Conservation (phyloP, 2,329 filamentous ascomycete species). For the Ceratocystis destructans region DNA sequence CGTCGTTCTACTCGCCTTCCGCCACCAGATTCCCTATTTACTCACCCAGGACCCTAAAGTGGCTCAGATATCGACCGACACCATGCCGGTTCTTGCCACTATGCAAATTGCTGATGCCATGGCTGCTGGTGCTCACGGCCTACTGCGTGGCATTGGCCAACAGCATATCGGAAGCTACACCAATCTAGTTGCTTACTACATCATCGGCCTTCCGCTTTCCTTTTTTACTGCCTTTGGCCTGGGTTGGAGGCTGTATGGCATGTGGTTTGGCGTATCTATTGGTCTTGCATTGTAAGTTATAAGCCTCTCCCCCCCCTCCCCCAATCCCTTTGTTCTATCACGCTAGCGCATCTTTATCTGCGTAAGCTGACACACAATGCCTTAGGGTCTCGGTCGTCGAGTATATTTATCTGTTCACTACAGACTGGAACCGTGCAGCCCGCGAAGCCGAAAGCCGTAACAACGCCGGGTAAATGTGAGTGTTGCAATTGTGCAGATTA, state of each 20-base stretch:
- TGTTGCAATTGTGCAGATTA: background rate
- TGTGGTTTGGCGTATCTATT: constrained; percentile 69
- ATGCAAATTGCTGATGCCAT: constrained; percentile 86
- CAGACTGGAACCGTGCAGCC: constrained; percentile 41
- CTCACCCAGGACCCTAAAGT: constrained; percentile 65
- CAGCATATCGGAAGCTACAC: constrained; percentile 85
- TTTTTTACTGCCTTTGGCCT: constrained; percentile 66
- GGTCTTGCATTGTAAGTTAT: constrained; percentile 48
- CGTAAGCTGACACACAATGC: constrained; percentile 18
- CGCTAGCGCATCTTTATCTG: no score
- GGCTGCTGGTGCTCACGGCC: constrained; percentile 64
- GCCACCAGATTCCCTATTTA: constrained; percentile 60
- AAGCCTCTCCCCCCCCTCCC: no score
- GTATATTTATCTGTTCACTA: constrained; percentile 38
- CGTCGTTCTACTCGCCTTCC: constrained; percentile 50
- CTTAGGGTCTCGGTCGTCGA: constrained; percentile 40
- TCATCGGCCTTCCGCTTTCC: constrained; percentile 70
- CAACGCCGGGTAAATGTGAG: constrained; percentile 28
- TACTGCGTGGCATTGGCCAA: constrained; percentile 73
- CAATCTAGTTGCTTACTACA: constrained; percentile 76
- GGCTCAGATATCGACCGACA: constrained; percentile 49
- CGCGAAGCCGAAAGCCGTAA: constrained; percentile 41
- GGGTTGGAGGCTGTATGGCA: constrained; percentile 60
- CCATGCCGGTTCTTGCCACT: constrained; percentile 68
- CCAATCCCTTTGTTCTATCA: no score